A percentile compares a stretch with the other conserved stretches of the same genome.
Evolutionary conservation across 2,329 filamentous ascomycete species (phyloP).

Genomic region (Tolypocladium ovalisporum): DNA sequence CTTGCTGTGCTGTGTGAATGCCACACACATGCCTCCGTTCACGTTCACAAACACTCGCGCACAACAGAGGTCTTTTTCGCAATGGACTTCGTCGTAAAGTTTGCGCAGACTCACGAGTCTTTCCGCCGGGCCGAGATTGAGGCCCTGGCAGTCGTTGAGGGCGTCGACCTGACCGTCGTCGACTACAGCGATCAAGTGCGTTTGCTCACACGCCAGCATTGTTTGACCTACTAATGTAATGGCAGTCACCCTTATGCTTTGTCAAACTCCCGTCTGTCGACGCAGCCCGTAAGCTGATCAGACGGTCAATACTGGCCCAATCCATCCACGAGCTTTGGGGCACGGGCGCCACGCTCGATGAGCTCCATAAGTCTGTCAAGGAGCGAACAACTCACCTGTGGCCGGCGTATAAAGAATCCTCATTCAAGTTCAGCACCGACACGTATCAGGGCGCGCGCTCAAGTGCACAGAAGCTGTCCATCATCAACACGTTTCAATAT

Average conservation of each 20-base stretch:
- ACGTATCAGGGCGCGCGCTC: slow-evolving; percentile 67
- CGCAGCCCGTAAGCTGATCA: slow-evolving; percentile 56
- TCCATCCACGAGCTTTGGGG: slow-evolving; percentile 89
- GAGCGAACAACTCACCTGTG: slow-evolving; percentile 51
- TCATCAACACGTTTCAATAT: slow-evolving; percentile 77
- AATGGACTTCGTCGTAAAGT: slow-evolving; percentile 78
- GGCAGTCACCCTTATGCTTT: slow-evolving; percentile 77
- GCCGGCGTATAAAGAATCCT: slow-evolving; percentile 48
- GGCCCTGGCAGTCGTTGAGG: slow-evolving; percentile 61
- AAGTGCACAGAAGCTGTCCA: slow-evolving; percentile 48
- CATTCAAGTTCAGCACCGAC: slow-evolving; percentile 81
- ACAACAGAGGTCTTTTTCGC: neutral
- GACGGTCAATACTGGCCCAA: slow-evolving; percentile 70
- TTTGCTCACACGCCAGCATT: slow-evolving; percentile 4
- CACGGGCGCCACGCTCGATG: slow-evolving; percentile 51
- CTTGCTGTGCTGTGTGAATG: neutral
- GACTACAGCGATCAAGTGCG: slow-evolving; percentile 65
- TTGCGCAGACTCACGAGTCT: slow-evolving; percentile 82
- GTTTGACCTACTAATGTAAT: slow-evolving; percentile 7
- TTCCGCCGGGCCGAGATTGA: slow-evolving; percentile 80
- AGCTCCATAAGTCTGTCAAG: slow-evolving; percentile 57
- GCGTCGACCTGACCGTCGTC: slow-evolving; percentile 60
- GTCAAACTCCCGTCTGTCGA: slow-evolving; percentile 55
- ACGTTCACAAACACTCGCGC: neutral
- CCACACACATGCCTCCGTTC: neutral